Percentiles rank a stretch among this genome's conserved stretches.
These are phyloP conservation scores for Magnusiomyces suaveolens DNA, from an alignment of 1,139 yeast genomes.

Conservation along the genomic window DNA sequence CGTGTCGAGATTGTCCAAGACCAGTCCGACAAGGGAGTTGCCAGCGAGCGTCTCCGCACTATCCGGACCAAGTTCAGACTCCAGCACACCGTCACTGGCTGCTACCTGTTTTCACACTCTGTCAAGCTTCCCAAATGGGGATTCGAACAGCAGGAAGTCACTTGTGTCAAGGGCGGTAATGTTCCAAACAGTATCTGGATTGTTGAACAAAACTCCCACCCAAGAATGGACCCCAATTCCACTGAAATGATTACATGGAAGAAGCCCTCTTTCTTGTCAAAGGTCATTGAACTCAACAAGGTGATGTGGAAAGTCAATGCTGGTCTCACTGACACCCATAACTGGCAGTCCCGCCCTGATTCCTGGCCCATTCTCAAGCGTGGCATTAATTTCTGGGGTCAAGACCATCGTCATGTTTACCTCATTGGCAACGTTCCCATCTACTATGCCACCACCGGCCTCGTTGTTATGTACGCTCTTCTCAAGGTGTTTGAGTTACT, in stretches of 20 bases:
- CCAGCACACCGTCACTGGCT: slow-evolving; percentile 82
- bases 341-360: slow-evolving; percentile 78
- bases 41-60: slow-evolving; percentile 60
- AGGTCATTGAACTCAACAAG: slow-evolving; percentile 67
- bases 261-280: slow-evolving; percentile 52
- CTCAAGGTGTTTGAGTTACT: slow-evolving; percentile 49
- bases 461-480: slow-evolving; percentile 45
- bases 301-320: slow-evolving; percentile 89
- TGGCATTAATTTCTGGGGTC: slow-evolving; percentile 93
- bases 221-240: slow-evolving; percentile 31
- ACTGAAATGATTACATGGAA: slow-evolving; percentile 56
- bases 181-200: slow-evolving; percentile 75
- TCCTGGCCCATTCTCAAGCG: slow-evolving; percentile 84
- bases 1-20: slow-evolving; percentile 72
- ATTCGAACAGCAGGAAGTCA: slow-evolving; percentile 92
- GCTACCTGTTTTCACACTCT: slow-evolving; percentile 78
- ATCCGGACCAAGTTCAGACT: slow-evolving; percentile 77
- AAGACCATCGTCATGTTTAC: slow-evolving; percentile 68
- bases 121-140: slow-evolving; percentile 93
- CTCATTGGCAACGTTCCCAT: slow-evolving; percentile 80
- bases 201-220: slow-evolving; percentile 59
- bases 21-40: slow-evolving; percentile 46
- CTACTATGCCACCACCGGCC: slow-evolving; percentile 74
- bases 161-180: slow-evolving; percentile 77
- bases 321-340: slow-evolving; percentile 75